Conservation (phyloP, 2,329 filamentous ascomycete species). For the Penicillium rolfsii region DNA sequence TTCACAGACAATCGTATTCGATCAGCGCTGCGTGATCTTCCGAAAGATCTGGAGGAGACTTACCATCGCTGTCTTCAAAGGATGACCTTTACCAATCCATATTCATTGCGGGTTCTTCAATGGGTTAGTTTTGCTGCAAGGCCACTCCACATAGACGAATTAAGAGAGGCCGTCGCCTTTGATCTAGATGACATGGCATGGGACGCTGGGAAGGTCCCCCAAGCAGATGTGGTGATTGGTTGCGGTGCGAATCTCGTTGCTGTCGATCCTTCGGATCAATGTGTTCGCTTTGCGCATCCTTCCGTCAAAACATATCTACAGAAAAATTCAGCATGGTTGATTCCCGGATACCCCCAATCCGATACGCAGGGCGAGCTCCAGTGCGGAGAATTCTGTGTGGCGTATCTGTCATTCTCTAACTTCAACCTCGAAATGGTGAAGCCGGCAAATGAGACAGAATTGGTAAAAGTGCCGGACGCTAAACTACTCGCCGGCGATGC, state of each 20-base stretch:
- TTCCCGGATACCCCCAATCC: slow-evolving; percentile 11
- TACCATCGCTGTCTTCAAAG: slow-evolving; percentile 24
- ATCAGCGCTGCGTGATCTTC: slow-evolving; percentile 16
- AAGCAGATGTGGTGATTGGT: slow-evolving; percentile 21
- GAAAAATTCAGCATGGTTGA: slow-evolving; percentile 6
- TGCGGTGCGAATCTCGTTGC: slow-evolving; percentile 30
- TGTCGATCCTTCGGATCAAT: slow-evolving; percentile 21
- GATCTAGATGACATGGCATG: slow-evolving; percentile 20
- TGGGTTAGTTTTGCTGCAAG: slow-evolving; percentile 29
- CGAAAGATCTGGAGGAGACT: slow-evolving; percentile 27
- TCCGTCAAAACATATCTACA: slow-evolving; percentile 27
- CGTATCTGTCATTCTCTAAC: slow-evolving; percentile 28
- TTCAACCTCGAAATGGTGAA: slow-evolving; percentile 22
- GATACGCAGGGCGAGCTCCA: slow-evolving; percentile 14
- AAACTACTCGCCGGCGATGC: background rate
- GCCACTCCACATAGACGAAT: slow-evolving; percentile 28
- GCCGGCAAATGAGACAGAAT: slow-evolving; percentile 2
- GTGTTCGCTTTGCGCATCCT: slow-evolving; percentile 28
- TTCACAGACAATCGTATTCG: slow-evolving; percentile 25
- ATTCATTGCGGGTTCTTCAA: slow-evolving; percentile 21
- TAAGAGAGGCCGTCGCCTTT: slow-evolving; percentile 28
- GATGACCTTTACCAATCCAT: slow-evolving; percentile 14
- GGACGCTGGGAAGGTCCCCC: slow-evolving; percentile 21
- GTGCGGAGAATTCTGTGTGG: slow-evolving; percentile 26
- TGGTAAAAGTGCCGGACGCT: background rate